phyloP scores from a whole-genome alignment of 192 early-diverging fungal genomes.

The Umbelopsis vinacea region DNA sequence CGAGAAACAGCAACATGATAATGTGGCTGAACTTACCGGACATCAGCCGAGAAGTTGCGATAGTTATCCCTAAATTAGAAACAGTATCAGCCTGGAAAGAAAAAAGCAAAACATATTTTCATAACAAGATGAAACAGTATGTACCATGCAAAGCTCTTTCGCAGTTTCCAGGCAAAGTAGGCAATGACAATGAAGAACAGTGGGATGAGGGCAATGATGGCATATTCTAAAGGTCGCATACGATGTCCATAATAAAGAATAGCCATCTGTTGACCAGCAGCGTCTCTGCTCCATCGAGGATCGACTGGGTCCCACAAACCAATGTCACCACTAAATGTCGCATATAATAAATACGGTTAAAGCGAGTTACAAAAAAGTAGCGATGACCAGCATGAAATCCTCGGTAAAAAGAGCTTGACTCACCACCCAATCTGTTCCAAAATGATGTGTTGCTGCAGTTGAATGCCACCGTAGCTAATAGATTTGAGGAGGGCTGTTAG shows the following conservation, averaged over 20 bases:
- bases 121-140: not conserved
- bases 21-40: slow-evolving; percentile 32
- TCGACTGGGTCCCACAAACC: slow-evolving; percentile 21
- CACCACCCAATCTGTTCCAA: slow-evolving; percentile 44
- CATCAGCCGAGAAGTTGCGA: slow-evolving; percentile 47
- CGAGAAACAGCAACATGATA: not conserved
- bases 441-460: slow-evolving; percentile 46
- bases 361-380: not conserved
- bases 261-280: slow-evolving; percentile 9
- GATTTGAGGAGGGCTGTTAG: not conserved
- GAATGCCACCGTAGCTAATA: slow-evolving; percentile 42
- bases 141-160: slow-evolving; percentile 48
- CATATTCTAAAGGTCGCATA: slow-evolving; percentile 50
- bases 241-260: slow-evolving; percentile 27
- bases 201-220: slow-evolving; percentile 48
- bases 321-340: slow-evolving; percentile 19
- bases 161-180: slow-evolving; percentile 34
- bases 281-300: slow-evolving; percentile 17
- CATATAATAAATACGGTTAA: not conserved
- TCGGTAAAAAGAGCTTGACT: not conserved
- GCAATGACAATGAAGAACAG: slow-evolving; percentile 36
- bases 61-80: slow-evolving; percentile 39
- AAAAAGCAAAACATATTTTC: not conserved
- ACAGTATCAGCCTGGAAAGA: not conserved
- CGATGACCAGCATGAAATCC: too few species aligned